These are phyloP conservation scores for Rhytidiadelphus loreus DNA, from an alignment of 225 moss, liverwort and hornwort genomes.

Conservation along the genomic window DNA sequence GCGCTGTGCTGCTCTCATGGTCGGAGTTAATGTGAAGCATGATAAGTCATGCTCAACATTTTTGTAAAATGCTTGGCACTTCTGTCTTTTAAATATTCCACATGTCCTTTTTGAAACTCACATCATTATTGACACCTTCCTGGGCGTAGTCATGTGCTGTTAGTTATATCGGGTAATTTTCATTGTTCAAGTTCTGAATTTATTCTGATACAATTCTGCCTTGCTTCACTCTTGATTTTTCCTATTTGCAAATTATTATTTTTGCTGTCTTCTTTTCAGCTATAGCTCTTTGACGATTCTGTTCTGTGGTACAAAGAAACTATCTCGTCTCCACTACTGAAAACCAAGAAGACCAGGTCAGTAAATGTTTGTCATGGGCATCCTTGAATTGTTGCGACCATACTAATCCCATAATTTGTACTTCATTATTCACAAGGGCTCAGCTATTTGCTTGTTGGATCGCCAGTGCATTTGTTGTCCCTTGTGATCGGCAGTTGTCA, in stretches of 20 bases:
- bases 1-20: not conserved
- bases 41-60: constrained; percentile 18
- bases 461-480: not conserved
- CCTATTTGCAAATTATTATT: not conserved
- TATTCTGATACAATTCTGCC: not conserved
- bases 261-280: not conserved
- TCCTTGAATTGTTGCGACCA: not conserved
- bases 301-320: not conserved
- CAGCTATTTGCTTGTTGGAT: not conserved
- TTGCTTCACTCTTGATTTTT: not conserved
- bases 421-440: not conserved
- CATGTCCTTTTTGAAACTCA: not conserved
- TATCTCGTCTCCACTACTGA: not conserved
- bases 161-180: not conserved
- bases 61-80: constrained; percentile 18
- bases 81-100: not conserved
- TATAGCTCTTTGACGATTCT: not conserved
- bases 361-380: not conserved
- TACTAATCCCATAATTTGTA: not conserved
- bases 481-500: not conserved
- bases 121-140: not conserved
- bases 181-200: not conserved
- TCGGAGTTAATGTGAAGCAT: constrained; percentile 7
- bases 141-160: not conserved
- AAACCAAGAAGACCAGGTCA: not conserved